Evolutionary conservation across 129 eudicot species (phyloP), one percentile per base, ranked within the genome.

Genomic region (Tanacetum coccineum): DNA sequence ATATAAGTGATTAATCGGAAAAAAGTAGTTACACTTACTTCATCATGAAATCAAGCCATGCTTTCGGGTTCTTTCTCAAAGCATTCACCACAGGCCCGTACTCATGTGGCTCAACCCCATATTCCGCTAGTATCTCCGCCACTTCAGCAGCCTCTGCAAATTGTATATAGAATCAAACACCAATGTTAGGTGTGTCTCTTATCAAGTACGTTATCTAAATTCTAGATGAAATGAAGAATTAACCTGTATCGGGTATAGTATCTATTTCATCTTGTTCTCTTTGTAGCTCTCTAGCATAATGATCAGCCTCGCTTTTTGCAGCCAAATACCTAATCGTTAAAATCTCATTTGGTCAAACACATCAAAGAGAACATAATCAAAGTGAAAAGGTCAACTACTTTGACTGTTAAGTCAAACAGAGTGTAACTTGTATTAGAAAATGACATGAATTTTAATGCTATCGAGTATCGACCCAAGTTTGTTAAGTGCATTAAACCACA

Each of bases 41-140:
- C 99, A 93, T 93, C 99, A 93, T 93, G 66, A 93, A 93, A 72
- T 93, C 96, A 69, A 93, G 95, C 99, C 96, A 93, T 66, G 99
- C 96, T 74, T 89, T 79, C 18, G 99, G 99, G 73, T 84, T 93
- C 84, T 83, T 84, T 68, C 92, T 80, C 39, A 93, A 83, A 69
- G 99, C 89, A 70, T 84, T 84, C 66, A 93, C 96, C 50, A 93
- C 93, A 1, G 99, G 99, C n/a, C 72, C 57, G 67, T 93, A 93
- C 78, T 93, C 99, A 49, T 86, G 92, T 14, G 96, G 92, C 80
- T 84, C 82, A 62, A 93, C 73, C 60, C 99, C 99, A 59, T 80
- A 93, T 46, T 93, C 87, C 3, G 95, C 71, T 49, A 89, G 80
- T 80, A 93, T 93, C 74, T 93, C 96, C 12, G 95, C 98, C 12